Base-by-base conservation (phyloP, 805 yeast genomes). In the Huiozyma naganishii region DNA sequence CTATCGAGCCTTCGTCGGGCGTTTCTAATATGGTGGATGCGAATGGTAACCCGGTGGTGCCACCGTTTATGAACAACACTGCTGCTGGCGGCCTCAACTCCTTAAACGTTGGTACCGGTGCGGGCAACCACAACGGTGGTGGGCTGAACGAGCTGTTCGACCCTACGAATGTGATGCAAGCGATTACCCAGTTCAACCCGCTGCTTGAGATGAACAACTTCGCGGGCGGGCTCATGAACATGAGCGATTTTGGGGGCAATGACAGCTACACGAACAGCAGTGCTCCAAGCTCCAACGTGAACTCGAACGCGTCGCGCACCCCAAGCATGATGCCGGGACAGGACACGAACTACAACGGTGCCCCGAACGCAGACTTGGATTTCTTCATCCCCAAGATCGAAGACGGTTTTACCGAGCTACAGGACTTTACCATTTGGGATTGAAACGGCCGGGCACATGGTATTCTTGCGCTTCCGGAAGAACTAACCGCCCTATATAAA, bases 361-460 rank as follows among this genome's bases (percentile, higher is more conserved):
- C 33, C 23, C 28, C 35, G 8, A 38, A 29, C 9, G 28, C 37
- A 27, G 45, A 45, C 30, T 17, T 37, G 36, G 42, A 41, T 10
- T 41, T 41, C 29, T 38, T 39, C 34, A 44, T 42, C 13, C 51
- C 51, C 28, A 46, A 46, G 36, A 42, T 48, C 17, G 51, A 48
- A 34, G 48, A 53, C 39, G 63, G 57, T 9, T 54, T 58, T 32
- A 57, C 57, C 40, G 63, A 59, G 11, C 48, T 61, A 23, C 52
- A 54, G 37, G 61, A 59, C 33, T 58, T 59, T 43, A 52, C 64
- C 8, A 48, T 54, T 17, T 57, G 63, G 64, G 58, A 57, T 36
- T 58, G 42, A 45, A 11, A 30, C 33, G 33, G 4, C 23, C 23
- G 23, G 23, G 23, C 23, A 17, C 33, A 11, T 3, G 33, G 33